Conservation (phyloP, 139 green algal species). For the Zygnema cylindricum region DNA sequence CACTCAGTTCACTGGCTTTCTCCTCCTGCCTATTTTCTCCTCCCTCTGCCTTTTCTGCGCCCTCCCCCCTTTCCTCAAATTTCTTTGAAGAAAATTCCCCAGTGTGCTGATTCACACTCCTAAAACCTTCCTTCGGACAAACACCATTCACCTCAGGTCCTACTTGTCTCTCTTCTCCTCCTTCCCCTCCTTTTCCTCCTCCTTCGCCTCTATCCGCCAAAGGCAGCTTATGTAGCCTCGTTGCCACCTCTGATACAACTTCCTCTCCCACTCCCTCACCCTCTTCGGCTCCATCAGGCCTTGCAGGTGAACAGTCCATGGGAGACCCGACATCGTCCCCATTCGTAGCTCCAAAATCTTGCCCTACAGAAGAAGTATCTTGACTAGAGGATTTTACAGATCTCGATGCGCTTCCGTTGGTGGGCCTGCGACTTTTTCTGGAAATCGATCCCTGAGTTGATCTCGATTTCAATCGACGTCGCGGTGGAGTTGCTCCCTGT, state of each 20-base stretch:
- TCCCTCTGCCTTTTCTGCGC: not conserved
- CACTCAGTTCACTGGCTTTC: not conserved
- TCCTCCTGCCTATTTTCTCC: not conserved
- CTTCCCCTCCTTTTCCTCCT: not conserved
- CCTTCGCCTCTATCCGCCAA: not conserved
- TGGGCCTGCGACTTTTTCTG: not conserved
- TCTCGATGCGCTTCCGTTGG: not conserved
- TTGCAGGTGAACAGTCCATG: not conserved
- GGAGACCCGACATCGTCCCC: not conserved
- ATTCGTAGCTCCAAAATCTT: too few species aligned
- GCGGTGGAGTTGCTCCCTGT: not conserved
- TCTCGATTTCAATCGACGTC: not conserved
- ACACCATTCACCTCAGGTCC: not conserved
- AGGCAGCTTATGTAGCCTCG: not conserved
- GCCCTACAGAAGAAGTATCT: not conserved
- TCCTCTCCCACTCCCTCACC: too few species aligned
- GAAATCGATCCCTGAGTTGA: too few species aligned
- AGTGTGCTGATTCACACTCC: not conserved
- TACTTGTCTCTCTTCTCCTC: too few species aligned
- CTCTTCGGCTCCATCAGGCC: not conserved
- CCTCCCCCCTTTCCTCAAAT: not conserved
- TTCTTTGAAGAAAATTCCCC: not conserved
- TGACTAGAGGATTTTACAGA: not conserved
- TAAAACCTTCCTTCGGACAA: too few species aligned
- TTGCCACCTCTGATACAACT: too few species aligned